Percentiles rank a stretch among this genome's conserved stretches.
Evolutionary conservation across 1,139 yeast species (phyloP).

Genomic region (Yamadazyma mexicana): DNA sequence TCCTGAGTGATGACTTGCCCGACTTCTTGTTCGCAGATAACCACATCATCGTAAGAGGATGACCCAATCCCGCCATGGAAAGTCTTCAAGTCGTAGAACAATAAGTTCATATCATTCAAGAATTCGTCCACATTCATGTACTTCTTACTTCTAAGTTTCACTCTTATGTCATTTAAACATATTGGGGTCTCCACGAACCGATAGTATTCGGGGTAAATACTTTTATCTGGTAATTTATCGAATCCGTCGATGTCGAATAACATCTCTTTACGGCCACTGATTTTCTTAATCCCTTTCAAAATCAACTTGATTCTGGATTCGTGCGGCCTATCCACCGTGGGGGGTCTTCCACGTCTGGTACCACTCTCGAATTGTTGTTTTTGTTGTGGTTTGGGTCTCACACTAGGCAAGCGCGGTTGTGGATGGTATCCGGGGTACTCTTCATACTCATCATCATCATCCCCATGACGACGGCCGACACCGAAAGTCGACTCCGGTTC

Average conservation of each 20-base stretch:
- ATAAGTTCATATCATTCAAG: constrained; percentile 69
- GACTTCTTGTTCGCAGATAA: constrained; percentile 61
- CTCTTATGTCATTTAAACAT: constrained; percentile 76
- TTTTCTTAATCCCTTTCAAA: constrained; percentile 75
- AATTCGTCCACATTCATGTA: constrained; percentile 76
- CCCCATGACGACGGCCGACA: constrained; percentile 14
- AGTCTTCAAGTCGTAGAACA: constrained; percentile 73
- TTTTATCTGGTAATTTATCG: constrained; percentile 81
- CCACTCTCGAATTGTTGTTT: constrained; percentile 45
- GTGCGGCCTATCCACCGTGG: constrained; percentile 90
- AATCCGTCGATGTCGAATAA: constrained; percentile 38
- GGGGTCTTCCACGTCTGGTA: constrained; percentile 89
- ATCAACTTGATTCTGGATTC: constrained; percentile 90
- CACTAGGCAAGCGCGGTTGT: constrained; percentile 8
- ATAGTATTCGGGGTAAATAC: constrained; percentile 64
- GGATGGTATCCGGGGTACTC: constrained; percentile 23
- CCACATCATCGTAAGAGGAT: constrained; percentile 58
- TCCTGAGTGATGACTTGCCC: constrained; percentile 65
- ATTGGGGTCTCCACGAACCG: constrained; percentile 66
- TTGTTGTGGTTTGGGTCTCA: constrained; percentile 4
- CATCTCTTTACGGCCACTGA: constrained; percentile 53
- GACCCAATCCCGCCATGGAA: constrained; percentile 60
- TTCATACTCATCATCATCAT: constrained; percentile 36
- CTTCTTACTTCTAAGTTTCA: constrained; percentile 83
- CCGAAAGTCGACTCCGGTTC: background rate